Evolutionary conservation across 257 asterid genomes (phyloP), one percentile per base, ranked within the genome.

Genomic region (Osmanthus fragrans): DNA sequence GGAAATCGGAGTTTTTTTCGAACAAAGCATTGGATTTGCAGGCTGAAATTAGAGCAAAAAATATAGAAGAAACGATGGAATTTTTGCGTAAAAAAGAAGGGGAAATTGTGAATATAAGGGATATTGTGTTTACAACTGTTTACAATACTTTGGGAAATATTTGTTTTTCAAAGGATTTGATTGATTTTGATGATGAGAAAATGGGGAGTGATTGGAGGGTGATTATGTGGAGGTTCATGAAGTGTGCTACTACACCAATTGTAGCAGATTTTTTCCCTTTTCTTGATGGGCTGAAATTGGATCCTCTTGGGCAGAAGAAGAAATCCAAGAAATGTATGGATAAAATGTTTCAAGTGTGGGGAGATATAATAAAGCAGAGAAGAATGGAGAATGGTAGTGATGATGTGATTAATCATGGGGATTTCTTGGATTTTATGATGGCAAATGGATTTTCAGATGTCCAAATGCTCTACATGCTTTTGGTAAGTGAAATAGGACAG

Each of bases 211-310:
- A 82, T 42, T 77, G 82, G 87, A 86, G 80, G 70, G 82, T 73
- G 16, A 82, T 77, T 34, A 25, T 86, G 12, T 86, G 88, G 88
- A 84, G 77, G 70, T 86, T 86, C 67, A 86, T 86, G 90, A 85
- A 84, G 60, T 77, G 77, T 21, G 83, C 83, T 19, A 84, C 90
- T 3, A 84, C 86, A 25, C 90, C 90, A 27, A 78, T 74, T 30
- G 16, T 84, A 32, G 85, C 84, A 5, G 90, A 86, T 79, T 80
- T 86, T 25, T 86, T 70, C 64, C 88, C 90, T 2, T 2, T 49
- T 3, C 70, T 86, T 75, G 72, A 66, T 25, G 80, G 80, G 39
- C 32, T 60, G 67, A 3, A 60, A 23, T 68, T 84, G 70, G 83
- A 76, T 23, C 80, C 78, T 33, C 73, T 66, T 10, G 75, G 80